phyloP scores from a whole-genome alignment of 805 yeast genomes.

The Yarrowia sp. region DNA sequence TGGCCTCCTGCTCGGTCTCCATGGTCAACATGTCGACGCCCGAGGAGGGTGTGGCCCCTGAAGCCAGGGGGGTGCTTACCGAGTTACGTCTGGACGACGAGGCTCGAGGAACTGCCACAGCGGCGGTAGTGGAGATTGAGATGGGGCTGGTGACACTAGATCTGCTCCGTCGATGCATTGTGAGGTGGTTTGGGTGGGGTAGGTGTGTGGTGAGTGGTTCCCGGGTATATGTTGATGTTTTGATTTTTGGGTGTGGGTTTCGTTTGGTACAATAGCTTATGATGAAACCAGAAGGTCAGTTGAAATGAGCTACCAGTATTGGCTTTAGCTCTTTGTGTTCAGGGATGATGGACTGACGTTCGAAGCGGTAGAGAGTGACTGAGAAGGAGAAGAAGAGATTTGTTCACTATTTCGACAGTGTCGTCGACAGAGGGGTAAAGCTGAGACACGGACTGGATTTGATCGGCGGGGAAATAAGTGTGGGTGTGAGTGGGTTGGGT shows the following conservation, averaged over 20 bases:
- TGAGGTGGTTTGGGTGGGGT: neutral
- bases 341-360: neutral
- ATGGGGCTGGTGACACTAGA: conserved; percentile 25
- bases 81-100: conserved; percentile 19
- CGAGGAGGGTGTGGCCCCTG: conserved; percentile 11
- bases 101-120: neutral
- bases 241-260: too few relatives aligned
- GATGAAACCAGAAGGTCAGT: neutral
- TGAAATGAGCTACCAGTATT: conserved; percentile 8
- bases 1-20: conserved; percentile 80
- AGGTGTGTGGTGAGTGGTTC: neutral
- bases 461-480: conserved; percentile 35
- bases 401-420: neutral
- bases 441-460: conserved; percentile 32
- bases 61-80: conserved; percentile 13
- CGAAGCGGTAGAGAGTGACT: too few relatives aligned
- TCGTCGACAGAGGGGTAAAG: conserved; percentile 36
- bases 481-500: conserved; percentile 1
- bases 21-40: conserved; percentile 46
- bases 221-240: too few relatives aligned
- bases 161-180: conserved; percentile 29
- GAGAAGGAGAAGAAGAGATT: too few relatives aligned
- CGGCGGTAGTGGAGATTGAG: neutral
- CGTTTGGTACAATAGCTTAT: too few relatives aligned
- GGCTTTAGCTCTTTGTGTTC: conserved; percentile 29